Base-by-base conservation (phyloP, 2,329 filamentous ascomycete species). In the Trichoderma gracile region DNA sequence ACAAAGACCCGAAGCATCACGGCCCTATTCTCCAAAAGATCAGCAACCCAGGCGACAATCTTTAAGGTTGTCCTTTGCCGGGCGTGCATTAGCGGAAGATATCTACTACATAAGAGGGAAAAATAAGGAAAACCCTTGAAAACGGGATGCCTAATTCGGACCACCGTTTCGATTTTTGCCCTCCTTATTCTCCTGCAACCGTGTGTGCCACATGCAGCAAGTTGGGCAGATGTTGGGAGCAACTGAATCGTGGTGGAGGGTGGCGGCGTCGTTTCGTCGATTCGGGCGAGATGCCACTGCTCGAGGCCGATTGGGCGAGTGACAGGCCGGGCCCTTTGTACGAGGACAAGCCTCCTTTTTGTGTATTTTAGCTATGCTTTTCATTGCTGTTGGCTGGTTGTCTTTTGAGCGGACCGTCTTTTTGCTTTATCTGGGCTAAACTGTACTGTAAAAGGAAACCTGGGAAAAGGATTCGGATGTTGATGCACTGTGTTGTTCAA, bases 291-390 rank as follows among this genome's bases (percentile, higher is more conserved):
- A 61, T 61, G 57, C 30, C 57, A 61, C 47, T 30, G 40, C 23
- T 60, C 38, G 23, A 60, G 57, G 38, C 46, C 46, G 57, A 60
- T 60, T 60, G 57, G 57, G 47, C 47, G 25, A 30, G n/a, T 52
- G 57, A 50, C 57, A 60, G 55, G 33, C 33, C 33, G 33, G 33
- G 10, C 12, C 12, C 5, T 14, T 14, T 38, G 14, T 38, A 38
- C 33, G 33, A 38, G 33, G 33, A 5, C 19, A 30, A 30, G 30
- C 23, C 42, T 42, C 9, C n/a, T 43, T 27, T 47, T n/a, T 15
- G 10, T 15, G 19, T 21, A 19, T 50, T 3, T 14, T 25, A 50
- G 21, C 21, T 40, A 12, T 49, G 10, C 3, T 14, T 38, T 14
- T 8, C 5, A 10, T 14, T 38, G 33, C 33, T 38, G 33, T 38